Evolutionary conservation across 192 early-diverging fungal species (phyloP).

Genomic region (Backusella australiensis): DNA sequence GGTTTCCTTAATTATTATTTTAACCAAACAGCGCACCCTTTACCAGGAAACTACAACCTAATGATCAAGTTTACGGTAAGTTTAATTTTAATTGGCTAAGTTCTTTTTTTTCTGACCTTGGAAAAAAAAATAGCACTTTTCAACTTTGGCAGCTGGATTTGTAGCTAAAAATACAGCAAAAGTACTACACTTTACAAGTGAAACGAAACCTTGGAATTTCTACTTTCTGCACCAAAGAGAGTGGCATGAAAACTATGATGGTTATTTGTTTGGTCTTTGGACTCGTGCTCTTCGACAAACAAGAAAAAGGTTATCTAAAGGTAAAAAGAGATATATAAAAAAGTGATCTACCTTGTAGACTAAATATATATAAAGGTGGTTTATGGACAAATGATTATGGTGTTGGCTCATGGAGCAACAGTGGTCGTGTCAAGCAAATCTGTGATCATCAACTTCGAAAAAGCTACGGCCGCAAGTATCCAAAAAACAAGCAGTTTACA

Average conservation of each 20-base stretch:
- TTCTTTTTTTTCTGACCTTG: background rate
- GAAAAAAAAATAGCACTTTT: slow-evolving; percentile 18
- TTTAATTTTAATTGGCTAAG: background rate
- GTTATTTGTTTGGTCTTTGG: slow-evolving; percentile 9
- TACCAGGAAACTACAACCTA: slow-evolving; percentile 31
- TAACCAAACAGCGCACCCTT: slow-evolving; percentile 18
- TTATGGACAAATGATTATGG: slow-evolving; percentile 6
- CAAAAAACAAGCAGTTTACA: background rate
- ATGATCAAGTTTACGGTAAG: slow-evolving; percentile 28
- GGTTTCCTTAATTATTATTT: slow-evolving; percentile 37
- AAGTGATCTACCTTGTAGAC: background rate
- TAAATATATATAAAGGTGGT: background rate
- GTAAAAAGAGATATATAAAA: background rate
- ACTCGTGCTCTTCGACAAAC: slow-evolving; percentile 6
- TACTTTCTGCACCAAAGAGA: slow-evolving; percentile 17
- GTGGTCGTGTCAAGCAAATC: background rate
- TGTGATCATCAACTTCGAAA: background rate
- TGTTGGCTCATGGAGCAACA: background rate
- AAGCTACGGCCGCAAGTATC: background rate
- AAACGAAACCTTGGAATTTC: slow-evolving; percentile 34
- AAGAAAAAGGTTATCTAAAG: background rate
- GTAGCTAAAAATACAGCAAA: slow-evolving; percentile 16
- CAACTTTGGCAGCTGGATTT: slow-evolving; percentile 5
- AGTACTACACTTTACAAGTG: slow-evolving; percentile 30
- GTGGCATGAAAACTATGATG: slow-evolving; percentile 28